Conservation (phyloP, 192 early-diverging fungal genomes). For the Pilaira anomala region DNA sequence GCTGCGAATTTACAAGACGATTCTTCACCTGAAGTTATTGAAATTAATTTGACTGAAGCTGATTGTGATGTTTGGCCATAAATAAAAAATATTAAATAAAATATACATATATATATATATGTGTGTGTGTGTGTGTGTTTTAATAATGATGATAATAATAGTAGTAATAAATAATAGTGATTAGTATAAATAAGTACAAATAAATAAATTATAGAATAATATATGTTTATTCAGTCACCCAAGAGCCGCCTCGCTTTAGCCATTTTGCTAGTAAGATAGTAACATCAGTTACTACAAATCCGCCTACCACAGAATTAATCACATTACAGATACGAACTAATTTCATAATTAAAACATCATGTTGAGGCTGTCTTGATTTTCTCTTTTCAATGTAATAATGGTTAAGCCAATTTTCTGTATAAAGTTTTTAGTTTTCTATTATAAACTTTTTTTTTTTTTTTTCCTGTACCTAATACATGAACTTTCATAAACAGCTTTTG, state of each 20-base stretch:
- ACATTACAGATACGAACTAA: constrained; percentile 24
- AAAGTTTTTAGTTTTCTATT: background rate
- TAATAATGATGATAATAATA: background rate
- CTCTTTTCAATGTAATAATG: constrained; percentile 18
- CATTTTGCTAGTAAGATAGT: constrained; percentile 39
- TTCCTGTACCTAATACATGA: constrained; percentile 37
- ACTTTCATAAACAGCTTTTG: constrained; percentile 28
- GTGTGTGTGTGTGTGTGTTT: background rate
- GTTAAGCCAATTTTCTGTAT: constrained; percentile 30
- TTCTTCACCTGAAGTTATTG: constrained; percentile 12
- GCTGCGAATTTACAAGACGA: background rate
- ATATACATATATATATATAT: background rate
- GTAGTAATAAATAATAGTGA: background rate
- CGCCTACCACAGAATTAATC: constrained; percentile 29
- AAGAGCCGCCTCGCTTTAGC: constrained; percentile 36
- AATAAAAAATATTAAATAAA: background rate
- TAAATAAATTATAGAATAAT: background rate
- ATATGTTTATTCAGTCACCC: constrained; percentile 34
- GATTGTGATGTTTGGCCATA: constrained; percentile 30
- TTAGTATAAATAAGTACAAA: background rate
- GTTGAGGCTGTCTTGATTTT: constrained; percentile 13
- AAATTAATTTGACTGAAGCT: constrained; percentile 20
- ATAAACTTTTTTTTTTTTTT: background rate
- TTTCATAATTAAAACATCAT: constrained; percentile 18
- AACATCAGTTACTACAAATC: constrained; percentile 34